Conservation (phyloP, 768 basidiomycete species). For the Tylopilus subfusipes region DNA sequence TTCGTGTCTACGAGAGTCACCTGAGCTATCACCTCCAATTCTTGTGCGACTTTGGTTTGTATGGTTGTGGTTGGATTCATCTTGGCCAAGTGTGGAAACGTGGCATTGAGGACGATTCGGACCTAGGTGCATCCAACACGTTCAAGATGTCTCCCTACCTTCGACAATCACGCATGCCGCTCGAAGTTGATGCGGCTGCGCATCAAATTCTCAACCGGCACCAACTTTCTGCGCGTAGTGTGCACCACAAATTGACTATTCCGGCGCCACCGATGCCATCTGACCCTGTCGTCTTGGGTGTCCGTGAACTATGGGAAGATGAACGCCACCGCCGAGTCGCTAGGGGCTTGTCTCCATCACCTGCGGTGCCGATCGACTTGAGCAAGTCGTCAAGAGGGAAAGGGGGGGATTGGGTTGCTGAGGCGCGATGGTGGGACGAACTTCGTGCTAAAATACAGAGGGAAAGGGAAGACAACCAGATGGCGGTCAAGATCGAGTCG, state of each 20-base stretch:
- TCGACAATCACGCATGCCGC: constrained; percentile 61
- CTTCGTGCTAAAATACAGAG: constrained; percentile 58
- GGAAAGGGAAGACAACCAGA: constrained; percentile 32
- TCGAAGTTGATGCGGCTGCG: constrained; percentile 83
- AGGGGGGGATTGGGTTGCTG: constrained; percentile 65
- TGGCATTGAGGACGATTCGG: constrained; percentile 30
- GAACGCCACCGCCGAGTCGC: constrained; percentile 72
- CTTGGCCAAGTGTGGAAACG: constrained; percentile 65
- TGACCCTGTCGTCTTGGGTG: constrained; percentile 80
- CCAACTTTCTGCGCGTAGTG: constrained; percentile 55
- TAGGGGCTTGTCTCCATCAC: constrained; percentile 69
- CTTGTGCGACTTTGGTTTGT: constrained; percentile 91
- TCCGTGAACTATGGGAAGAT: constrained; percentile 95
- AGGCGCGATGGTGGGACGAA: constrained; percentile 74
- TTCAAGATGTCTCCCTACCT: constrained; percentile 56
- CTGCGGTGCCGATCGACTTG: constrained; percentile 66
- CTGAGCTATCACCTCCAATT: constrained; percentile 87
- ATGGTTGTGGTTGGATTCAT: constrained; percentile 90
- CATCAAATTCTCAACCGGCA: constrained; percentile 86
- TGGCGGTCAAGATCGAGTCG: constrained; percentile 20
- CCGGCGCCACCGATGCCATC: constrained; percentile 47
- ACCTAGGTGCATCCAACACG: constrained; percentile 6
- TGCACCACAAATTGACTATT: constrained; percentile 64
- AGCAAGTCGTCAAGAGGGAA: constrained; percentile 57
- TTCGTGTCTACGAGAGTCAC: constrained; percentile 85